These are phyloP conservation scores for Podosphaera leucotricha DNA, from an alignment of 2,329 filamentous ascomycete genomes.

Conservation along the genomic window DNA sequence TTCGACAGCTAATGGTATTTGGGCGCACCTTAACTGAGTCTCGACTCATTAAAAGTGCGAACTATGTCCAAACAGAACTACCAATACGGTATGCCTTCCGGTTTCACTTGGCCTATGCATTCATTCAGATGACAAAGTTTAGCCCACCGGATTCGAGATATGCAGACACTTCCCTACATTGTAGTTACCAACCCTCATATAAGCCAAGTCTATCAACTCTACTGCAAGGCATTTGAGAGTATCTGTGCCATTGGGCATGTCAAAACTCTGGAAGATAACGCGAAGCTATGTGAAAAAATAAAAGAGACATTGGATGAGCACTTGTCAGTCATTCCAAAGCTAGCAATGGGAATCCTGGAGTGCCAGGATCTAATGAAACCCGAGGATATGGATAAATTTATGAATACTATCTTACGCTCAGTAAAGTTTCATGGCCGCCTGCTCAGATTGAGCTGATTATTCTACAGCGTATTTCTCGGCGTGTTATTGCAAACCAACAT, in stretches of 20 bases:
- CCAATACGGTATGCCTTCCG: conserved; percentile 40
- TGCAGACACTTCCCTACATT: conserved; percentile 87
- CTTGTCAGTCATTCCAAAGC: conserved; percentile 74
- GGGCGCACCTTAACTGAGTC: conserved; percentile 78
- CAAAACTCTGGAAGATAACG: conserved; percentile 70
- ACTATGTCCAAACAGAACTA: conserved; percentile 89
- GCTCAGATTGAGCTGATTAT: not conserved
- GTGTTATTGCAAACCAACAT: conserved; percentile 95
- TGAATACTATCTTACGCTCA: conserved; percentile 80
- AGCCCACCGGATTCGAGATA: conserved; percentile 84
- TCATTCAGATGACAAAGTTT: conserved; percentile 27
- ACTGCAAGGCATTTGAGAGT: conserved; percentile 87
- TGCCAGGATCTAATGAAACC: conserved; percentile 62
- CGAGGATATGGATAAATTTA: conserved; percentile 71
- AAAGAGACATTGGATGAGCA: conserved; percentile 64
- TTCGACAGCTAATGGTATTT: conserved; percentile 93
- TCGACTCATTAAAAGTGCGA: conserved; percentile 77
- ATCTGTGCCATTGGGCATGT: conserved; percentile 71
- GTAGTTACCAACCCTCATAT: conserved; percentile 92
- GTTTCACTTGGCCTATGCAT: not conserved
- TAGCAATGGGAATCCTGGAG: conserved; percentile 86
- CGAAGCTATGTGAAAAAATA: conserved; percentile 60
- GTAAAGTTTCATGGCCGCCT: conserved; percentile 24
- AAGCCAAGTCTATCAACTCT: conserved; percentile 84
- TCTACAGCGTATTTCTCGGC: conserved; percentile 64